Conservation (phyloP, 2,329 filamentous ascomycete species). For the Fusarium redolens region DNA sequence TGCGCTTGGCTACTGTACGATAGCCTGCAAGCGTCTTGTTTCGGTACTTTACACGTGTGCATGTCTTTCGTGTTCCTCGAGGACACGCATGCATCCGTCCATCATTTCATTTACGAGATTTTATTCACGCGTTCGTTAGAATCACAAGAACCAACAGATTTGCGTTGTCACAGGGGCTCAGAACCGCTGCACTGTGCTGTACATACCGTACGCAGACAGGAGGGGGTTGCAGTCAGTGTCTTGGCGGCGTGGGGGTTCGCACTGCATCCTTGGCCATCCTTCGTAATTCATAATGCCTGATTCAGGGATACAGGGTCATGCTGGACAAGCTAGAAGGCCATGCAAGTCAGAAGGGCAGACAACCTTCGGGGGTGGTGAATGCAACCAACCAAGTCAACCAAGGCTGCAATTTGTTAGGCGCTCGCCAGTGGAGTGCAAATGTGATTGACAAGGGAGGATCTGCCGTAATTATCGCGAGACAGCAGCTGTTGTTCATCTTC, state of each 20-base stretch:
- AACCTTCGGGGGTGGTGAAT: slow-evolving; percentile 33
- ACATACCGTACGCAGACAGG: slow-evolving; percentile 8
- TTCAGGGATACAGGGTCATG: slow-evolving; percentile 40
- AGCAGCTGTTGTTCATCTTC: slow-evolving; percentile 28
- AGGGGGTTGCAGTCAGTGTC: slow-evolving; percentile 35
- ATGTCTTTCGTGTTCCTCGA: slow-evolving; percentile 22
- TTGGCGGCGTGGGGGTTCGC: slow-evolving; percentile 42
- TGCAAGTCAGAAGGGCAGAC: slow-evolving; percentile 46
- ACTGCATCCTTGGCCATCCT: slow-evolving; percentile 27
- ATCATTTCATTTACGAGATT: slow-evolving; percentile 15
- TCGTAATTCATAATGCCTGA: slow-evolving; percentile 37
- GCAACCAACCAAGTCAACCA: slow-evolving; percentile 1
- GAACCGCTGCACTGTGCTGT: slow-evolving; percentile 9
- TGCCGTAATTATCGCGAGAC: slow-evolving; percentile 41
- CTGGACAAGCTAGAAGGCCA: slow-evolving; percentile 32
- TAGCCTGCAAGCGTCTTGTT: slow-evolving; percentile 4
- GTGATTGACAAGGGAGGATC: slow-evolving; percentile 36
- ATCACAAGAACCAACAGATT: neutral
- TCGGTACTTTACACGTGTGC: slow-evolving; percentile 32
- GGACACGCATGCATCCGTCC: slow-evolving; percentile 21
- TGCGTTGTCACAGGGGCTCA: slow-evolving; percentile 14
- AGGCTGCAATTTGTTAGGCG: slow-evolving; percentile 1
- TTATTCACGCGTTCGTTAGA: slow-evolving; percentile 30
- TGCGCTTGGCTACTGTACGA: neutral
- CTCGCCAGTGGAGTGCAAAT: slow-evolving; percentile 26